Conservation (phyloP, 345 rosid genomes). For the Gossypium raimondii region DNA sequence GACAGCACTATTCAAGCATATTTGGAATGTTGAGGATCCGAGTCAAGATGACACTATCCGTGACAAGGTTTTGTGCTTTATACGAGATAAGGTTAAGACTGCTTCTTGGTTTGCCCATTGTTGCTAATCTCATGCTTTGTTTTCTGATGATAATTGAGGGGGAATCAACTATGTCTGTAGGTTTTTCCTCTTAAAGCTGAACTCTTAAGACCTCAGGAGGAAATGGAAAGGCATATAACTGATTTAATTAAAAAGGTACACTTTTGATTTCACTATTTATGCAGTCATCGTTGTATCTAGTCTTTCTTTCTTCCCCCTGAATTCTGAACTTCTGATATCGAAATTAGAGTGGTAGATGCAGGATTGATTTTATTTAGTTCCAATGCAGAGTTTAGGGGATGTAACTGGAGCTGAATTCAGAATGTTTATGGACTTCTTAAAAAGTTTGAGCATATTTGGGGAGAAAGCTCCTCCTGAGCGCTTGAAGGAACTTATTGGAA, state of each 20-base stretch:
- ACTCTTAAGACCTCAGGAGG: slow-evolving; percentile 91
- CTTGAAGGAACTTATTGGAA: slow-evolving; percentile 84
- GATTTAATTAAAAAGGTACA: slow-evolving; percentile 82
- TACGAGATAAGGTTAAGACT: slow-evolving; percentile 76
- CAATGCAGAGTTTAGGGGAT: slow-evolving; percentile 80
- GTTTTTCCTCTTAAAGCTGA: slow-evolving; percentile 86
- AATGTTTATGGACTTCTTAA: slow-evolving; percentile 98
- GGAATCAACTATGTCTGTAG: slow-evolving; percentile 34
- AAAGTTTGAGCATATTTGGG: slow-evolving; percentile 84
- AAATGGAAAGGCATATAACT: slow-evolving; percentile 93
- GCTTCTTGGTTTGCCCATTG: neutral
- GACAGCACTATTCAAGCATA: slow-evolving; percentile 79
- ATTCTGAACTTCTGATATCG: neutral
- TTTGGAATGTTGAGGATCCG: slow-evolving; percentile 69
- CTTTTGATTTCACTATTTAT: neutral
- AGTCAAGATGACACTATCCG: slow-evolving; percentile 69
- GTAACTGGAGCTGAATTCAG: slow-evolving; percentile 95
- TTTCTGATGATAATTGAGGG: slow-evolving; percentile 10
- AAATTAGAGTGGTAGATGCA: slow-evolving; percentile 1
- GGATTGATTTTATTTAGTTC: slow-evolving; percentile 18
- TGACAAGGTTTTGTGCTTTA: slow-evolving; percentile 76
- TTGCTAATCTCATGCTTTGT: neutral
- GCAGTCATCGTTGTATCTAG: neutral
- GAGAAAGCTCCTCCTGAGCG: slow-evolving; percentile 90
- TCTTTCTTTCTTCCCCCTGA: neutral